Conservation (phyloP, 208 protist species). For the Trypanosoma grayi region DNA sequence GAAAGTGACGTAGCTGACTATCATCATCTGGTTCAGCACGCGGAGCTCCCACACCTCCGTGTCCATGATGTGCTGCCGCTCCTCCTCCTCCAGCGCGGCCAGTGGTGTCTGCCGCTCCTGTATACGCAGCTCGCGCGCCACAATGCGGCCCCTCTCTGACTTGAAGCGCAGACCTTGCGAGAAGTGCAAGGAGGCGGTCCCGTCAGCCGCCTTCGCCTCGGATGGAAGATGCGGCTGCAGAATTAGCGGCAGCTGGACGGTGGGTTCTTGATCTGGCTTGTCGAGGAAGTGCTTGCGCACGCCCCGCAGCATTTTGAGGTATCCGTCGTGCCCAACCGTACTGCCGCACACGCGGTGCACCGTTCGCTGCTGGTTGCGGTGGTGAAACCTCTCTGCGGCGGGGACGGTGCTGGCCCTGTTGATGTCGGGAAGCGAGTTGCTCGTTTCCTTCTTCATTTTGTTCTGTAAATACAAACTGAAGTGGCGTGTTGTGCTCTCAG, state of each 20-base stretch:
- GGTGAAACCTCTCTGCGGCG: not conserved
- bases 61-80: constrained; percentile 40
- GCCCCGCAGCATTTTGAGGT: constrained; percentile 48
- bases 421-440: not conserved
- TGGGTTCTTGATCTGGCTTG: constrained; percentile 4
- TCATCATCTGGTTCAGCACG: constrained; percentile 72
- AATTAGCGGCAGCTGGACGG: constrained; percentile 38
- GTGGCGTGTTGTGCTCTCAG: too few species aligned
- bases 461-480: too few species aligned
- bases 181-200: constrained; percentile 2
- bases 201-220: not conserved
- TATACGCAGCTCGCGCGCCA: constrained; percentile 18
- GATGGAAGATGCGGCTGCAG: constrained; percentile 31
- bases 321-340: constrained; percentile 26
- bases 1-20: constrained; percentile 70
- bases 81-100: constrained; percentile 39
- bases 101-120: constrained; percentile 28
- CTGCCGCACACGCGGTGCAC: constrained; percentile 33
- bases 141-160: not conserved
- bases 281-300: constrained; percentile 52
- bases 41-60: constrained; percentile 64
- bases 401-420: not conserved
- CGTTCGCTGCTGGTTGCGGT: constrained; percentile 4
- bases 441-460: too few species aligned
- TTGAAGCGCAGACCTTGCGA: constrained; percentile 11